Conservation (phyloP, 2,329 filamentous ascomycete species). For the Gyromitra esculenta region DNA sequence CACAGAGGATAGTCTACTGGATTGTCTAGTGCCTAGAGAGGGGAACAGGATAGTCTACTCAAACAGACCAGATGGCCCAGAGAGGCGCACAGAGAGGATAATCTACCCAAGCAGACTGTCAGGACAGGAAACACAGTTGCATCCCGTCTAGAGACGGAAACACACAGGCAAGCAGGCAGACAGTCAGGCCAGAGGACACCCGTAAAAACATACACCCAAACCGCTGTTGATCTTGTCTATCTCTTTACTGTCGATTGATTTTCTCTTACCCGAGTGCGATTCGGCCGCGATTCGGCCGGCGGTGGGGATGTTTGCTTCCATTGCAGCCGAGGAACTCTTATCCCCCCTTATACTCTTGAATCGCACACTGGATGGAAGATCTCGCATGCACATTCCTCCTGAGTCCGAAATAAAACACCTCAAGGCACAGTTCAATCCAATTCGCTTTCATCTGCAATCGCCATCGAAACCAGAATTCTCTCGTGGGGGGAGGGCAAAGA, state of each 20-base stretch:
- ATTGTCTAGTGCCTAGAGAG: no score
- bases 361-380: slow-evolving; percentile 1
- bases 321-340: neutral
- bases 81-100: neutral
- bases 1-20: no score
- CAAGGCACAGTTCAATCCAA: slow-evolving; percentile 1
- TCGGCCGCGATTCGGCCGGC: neutral
- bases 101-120: neutral
- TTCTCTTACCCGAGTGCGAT: neutral
- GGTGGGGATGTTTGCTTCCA: no score
- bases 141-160: neutral
- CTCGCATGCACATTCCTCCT: slow-evolving; percentile 3
- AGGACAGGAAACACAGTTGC: neutral
- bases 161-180: neutral
- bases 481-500: neutral
- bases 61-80: neutral
- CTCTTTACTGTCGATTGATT: neutral
- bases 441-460: slow-evolving; percentile 1
- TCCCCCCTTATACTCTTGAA: neutral
- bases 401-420: neutral
- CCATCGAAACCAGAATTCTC: neutral
- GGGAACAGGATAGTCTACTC: no score
- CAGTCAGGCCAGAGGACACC: neutral
- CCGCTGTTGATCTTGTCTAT: neutral
- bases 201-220: neutral